Evolutionary conservation across 2,329 filamentous ascomycete genomes (phyloP), one percentile per base, ranked within the genome.

Genomic region (Diaporthe citriasiana): DNA sequence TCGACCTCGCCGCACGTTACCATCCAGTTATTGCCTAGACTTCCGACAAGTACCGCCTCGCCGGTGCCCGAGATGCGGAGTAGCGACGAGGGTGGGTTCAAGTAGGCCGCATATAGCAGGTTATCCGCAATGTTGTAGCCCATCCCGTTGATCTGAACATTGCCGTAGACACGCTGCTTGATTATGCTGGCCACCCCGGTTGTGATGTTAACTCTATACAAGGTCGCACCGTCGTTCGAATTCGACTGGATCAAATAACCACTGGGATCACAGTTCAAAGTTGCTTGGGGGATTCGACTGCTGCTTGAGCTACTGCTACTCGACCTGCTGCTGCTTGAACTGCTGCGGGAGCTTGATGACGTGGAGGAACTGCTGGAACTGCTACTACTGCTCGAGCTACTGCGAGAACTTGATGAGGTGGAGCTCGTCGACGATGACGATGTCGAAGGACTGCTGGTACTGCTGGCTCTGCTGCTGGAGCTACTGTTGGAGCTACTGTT

Each of bases 61-160:
- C 55, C 55, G 2, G 9, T 19, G 13, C 19, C 55, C 2, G 55
- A 35, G 30, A 57, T 38, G 0, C 55, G 55, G 12, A 57, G n/a
- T 6, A 57, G 30, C 4, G 4, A 4, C 10, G 4, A 13, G 3
- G 22, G 19, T 9, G 19, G 4, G 4, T 40, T 13, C 4, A n/a
- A 35, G 5, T 22, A 25, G 2, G 19, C 30, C 5, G 55, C 55
- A 25, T 59, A 59, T 3, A 38, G 33, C 13, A 59, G 38, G 22
- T 59, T 59, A 6, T 59, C 55, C 30, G 9, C 55, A n/a, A 59
- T 30, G 17, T 59, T 59, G 8, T 59, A 59, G 10, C 55, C 55
- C 33, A 35, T n/a, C 5, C 19, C 33, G 55, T 57, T 57, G 4
- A 35, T 6, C 12, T 5, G 3, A 12, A 15, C 22, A n/a, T 0